These are phyloP conservation scores for Nematocida sp. DNA, from an alignment of 371 early-diverging fungal genomes.

Conservation along the genomic window DNA sequence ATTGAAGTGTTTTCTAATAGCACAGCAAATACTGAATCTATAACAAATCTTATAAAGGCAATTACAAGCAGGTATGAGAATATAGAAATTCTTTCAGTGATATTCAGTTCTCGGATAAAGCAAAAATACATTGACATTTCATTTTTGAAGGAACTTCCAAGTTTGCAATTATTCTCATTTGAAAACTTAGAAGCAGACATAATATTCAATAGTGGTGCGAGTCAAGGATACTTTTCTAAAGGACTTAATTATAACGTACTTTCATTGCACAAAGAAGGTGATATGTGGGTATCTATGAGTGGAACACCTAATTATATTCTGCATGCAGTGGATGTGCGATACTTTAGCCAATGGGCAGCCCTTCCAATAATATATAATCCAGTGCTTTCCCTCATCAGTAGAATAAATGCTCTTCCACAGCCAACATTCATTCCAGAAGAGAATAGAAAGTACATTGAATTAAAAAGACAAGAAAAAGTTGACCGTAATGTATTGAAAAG, in stretches of 20 bases:
- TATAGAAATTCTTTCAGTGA: neutral
- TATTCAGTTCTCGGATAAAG: neutral
- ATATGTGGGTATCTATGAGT: neutral
- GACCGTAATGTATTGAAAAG: neutral
- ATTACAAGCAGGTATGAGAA: neutral
- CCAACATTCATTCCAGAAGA: neutral
- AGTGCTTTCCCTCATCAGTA: neutral
- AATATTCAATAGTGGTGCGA: neutral
- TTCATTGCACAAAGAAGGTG: neutral
- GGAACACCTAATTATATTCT: neutral
- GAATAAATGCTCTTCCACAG: neutral
- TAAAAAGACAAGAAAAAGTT: neutral
- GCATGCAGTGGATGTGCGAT: neutral
- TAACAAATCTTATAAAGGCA: neutral
- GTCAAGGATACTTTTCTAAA: neutral
- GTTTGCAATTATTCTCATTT: neutral
- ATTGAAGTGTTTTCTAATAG: neutral
- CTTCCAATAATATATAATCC: neutral
- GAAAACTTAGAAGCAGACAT: neutral
- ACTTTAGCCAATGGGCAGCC: neutral
- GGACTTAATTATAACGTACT: neutral
- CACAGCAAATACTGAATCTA: neutral
- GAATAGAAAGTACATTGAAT: neutral
- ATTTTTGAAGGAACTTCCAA: neutral
- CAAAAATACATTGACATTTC: neutral